These are phyloP conservation scores for Quercus variabilis DNA, from an alignment of 306 rosid species.

Conservation along the genomic window DNA sequence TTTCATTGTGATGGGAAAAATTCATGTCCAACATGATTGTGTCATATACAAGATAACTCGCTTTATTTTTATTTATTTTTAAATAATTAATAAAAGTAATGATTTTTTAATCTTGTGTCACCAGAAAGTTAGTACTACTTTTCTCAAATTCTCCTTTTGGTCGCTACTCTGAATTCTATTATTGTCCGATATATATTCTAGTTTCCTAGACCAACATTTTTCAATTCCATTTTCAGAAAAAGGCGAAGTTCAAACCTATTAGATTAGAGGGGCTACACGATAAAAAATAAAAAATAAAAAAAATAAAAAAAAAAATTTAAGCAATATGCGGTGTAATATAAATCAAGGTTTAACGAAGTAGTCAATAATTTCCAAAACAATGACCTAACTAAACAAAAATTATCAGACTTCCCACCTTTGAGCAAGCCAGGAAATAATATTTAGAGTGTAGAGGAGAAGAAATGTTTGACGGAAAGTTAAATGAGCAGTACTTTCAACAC, in stretches of 20 bases:
- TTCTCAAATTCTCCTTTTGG: background rate
- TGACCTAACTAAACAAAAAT: no score
- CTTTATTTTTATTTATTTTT: background rate
- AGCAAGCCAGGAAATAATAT: background rate
- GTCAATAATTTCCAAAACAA: no score
- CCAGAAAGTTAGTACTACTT: background rate
- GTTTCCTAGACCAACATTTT: background rate
- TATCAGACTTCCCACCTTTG: background rate
- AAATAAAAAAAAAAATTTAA: no score
- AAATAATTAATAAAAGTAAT: background rate
- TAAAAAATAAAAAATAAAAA: no score
- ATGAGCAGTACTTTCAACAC: background rate
- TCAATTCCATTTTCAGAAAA: background rate
- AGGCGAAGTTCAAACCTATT: no score
- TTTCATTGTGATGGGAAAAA: constrained; percentile 19
- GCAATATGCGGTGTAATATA: no score
- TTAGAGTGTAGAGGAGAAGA: background rate
- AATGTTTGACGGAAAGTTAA: constrained; percentile 29
- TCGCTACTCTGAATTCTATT: no score
- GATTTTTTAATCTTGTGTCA: background rate
- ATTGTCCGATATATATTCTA: no score
- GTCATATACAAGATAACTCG: constrained; percentile 9
- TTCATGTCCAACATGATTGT: constrained; percentile 41
- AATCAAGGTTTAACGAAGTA: no score
- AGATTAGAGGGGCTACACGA: no score